Conservation (phyloP, 2,329 filamentous ascomycete genomes). For the Mollisia scopiformis region DNA sequence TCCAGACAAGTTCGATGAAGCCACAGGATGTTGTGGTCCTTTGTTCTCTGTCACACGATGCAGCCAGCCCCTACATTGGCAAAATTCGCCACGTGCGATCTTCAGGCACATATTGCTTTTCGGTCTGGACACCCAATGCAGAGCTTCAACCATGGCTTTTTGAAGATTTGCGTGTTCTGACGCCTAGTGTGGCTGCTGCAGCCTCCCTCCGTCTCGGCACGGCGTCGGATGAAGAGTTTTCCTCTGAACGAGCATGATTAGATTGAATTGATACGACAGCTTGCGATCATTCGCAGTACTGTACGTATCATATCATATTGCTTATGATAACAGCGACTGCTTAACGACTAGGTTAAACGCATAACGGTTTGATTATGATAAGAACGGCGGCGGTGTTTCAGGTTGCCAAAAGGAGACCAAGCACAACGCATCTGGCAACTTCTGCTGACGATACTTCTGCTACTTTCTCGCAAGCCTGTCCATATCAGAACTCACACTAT, state of each 20-base stretch:
- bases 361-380: constrained; percentile 1
- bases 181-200: background rate
- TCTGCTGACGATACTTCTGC: background rate
- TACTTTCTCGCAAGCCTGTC: background rate
- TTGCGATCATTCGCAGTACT: background rate
- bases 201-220: background rate
- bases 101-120: constrained; percentile 4
- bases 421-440: background rate
- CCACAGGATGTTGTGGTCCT: background rate
- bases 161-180: background rate
- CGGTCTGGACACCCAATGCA: background rate
- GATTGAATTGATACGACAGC: background rate
- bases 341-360: background rate
- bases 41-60: background rate
- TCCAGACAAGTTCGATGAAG: background rate
- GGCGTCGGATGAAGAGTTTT: background rate
- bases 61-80: background rate
- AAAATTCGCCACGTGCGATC: background rate
- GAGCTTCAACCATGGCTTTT: background rate
- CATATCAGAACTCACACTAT: background rate
- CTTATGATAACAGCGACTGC: background rate
- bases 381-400: constrained; percentile 3
- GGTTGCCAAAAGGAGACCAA: background rate
- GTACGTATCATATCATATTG: background rate
- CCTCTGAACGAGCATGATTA: background rate